A percentile compares a stretch with the other conserved stretches of the same genome.
Evolutionary conservation across 1,284 basidiomycete genomes (phyloP).

Genomic region (Cerrena zonata): DNA sequence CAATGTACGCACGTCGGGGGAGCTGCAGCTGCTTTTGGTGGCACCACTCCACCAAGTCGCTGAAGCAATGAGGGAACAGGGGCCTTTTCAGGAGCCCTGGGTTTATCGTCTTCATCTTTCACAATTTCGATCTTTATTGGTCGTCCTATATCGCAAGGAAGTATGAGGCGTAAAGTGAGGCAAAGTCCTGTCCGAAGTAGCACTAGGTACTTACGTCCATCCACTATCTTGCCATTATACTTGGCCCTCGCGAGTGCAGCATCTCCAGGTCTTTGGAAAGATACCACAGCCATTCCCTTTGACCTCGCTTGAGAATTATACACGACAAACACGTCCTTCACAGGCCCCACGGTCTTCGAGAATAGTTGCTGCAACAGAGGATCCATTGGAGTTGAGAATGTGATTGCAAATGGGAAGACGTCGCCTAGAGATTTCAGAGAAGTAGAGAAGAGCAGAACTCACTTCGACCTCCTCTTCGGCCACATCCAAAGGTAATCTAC

Average conservation of each 20-base stretch:
- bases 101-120: conserved; percentile 35
- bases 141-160: conserved; percentile 38
- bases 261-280: conserved; percentile 56
- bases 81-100: conserved; percentile 12
- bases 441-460: conserved; percentile 20
- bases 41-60: conserved; percentile 24
- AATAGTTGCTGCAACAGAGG: conserved; percentile 60
- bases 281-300: conserved; percentile 70
- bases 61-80: conserved; percentile 33
- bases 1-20: conserved; percentile 3
- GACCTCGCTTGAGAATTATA: conserved; percentile 67
- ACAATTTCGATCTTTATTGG: conserved; percentile 68
- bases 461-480: conserved; percentile 65
- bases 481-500: conserved; percentile 64
- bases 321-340: conserved; percentile 62
- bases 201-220: conserved; percentile 56
- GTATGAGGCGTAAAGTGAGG: not conserved
- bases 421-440: conserved; percentile 5
- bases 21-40: conserved; percentile 10
- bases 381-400: not conserved
- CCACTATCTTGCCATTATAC: conserved; percentile 70
- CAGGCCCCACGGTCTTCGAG: conserved; percentile 65
- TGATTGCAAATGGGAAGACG: conserved; percentile 8
- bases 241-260: conserved; percentile 55
- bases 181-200: not conserved